Conservation (phyloP, 1,284 basidiomycete species). For the Ceratobasidium sp. region DNA sequence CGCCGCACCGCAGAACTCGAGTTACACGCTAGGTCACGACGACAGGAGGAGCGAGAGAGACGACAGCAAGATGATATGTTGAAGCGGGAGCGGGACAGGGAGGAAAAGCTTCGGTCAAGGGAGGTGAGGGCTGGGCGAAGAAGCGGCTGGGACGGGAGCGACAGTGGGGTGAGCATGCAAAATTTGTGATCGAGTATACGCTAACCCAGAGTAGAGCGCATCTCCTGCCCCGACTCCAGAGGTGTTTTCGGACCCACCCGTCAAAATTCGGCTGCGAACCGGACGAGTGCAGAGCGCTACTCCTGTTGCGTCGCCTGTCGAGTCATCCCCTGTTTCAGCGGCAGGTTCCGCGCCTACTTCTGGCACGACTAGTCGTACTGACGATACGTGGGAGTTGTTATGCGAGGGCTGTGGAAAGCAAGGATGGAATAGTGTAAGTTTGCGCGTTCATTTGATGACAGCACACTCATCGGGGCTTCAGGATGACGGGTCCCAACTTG, state of each 20-base stretch:
- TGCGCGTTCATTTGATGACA: conserved; percentile 6
- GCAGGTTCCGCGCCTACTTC: not conserved
- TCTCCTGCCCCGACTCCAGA: conserved; percentile 14
- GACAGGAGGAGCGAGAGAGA: conserved; percentile 65
- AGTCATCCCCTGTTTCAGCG: not conserved
- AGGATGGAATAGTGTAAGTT: conserved; percentile 70
- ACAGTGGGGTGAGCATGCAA: conserved; percentile 28
- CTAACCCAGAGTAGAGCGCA: conserved; percentile 35
- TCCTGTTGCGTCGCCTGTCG: conserved; percentile 3
- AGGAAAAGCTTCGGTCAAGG: conserved; percentile 46
- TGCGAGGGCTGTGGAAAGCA: conserved; percentile 79
- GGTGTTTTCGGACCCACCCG: conserved; percentile 3
- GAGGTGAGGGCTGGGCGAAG: conserved; percentile 30
- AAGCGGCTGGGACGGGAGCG: conserved; percentile 28
- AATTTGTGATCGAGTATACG: not conserved
- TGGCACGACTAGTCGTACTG: conserved; percentile 44
- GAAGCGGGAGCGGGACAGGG: conserved; percentile 59
- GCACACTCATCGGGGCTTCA: conserved; percentile 47
- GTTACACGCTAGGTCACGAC: conserved; percentile 62
- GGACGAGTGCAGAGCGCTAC: not conserved
- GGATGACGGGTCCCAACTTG: conserved; percentile 77
- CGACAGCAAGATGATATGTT: conserved; percentile 56
- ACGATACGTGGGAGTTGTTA: conserved; percentile 79
- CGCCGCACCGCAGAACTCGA: conserved; percentile 64
- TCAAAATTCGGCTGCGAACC: conserved; percentile 27